Evolutionary conservation across 345 rosid species (phyloP), one percentile per base, ranked within the genome.

Genomic region (Salix suchowensis): DNA sequence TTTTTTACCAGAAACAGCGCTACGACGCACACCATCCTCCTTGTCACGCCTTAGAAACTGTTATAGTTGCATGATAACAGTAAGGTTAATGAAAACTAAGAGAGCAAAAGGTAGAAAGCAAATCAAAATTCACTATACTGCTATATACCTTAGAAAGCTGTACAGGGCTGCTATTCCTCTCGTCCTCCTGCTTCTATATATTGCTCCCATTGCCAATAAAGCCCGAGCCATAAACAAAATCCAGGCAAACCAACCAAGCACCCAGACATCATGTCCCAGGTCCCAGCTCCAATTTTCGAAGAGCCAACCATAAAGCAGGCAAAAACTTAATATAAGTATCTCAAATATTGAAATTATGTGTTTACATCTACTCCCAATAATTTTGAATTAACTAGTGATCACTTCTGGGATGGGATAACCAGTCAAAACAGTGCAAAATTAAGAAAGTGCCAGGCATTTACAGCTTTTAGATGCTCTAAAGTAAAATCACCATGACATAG

Each of bases 1-100:
- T 88, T 93, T 96, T 86, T 94, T 93, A 28, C 99, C 99, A 65
- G 99, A 96, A 68, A 96, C 97, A 73, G 97, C 97, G 82, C 99
- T 96, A 64, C 98, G 91, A 37, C 94, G 97, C 40, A 85, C 95
- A 73, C 92, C 91, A 77, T 89, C 92, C 48, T 82, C 98, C 76
- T 91, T 90, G 80, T 86, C 91, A 24, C 88, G 92, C 61, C 97
- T 89, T 75, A 96, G 76, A 81, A 92, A 91, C 99, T 96, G 90
- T 52, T 83, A 37, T 13, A 77, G 5, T 5, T 19, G 74, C 39
- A 65, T 6, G 15, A 26, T 19, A 48, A 19, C 21, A 48, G 16
- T 19, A 54, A 52, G 16, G 65, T 80, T 30, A 79, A 7, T 55
- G 67, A 46, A 39, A 28, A 14, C 48, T 42, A 30, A 6, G 74